A percentile compares a stretch with the other conserved stretches of the same genome.
Conservation (phyloP, 345 rosid species). For the Bruguiera sexangula region DNA sequence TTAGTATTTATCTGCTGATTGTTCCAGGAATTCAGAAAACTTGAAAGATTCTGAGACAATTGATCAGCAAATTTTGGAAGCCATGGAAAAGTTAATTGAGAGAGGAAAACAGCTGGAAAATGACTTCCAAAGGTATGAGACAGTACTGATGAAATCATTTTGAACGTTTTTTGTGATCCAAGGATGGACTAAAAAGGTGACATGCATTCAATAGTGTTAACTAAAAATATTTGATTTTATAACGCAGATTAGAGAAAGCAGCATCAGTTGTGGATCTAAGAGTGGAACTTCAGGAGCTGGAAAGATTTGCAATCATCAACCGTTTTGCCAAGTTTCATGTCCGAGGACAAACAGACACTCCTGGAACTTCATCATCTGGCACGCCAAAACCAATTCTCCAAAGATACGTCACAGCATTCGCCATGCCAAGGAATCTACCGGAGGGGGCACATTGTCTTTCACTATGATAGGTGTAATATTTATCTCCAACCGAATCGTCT, state of each 20-base stretch:
- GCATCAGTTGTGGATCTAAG: slow-evolving; percentile 58
- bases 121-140: slow-evolving; percentile 52
- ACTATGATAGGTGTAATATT: slow-evolving; percentile 43
- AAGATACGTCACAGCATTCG: slow-evolving; percentile 68
- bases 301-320: slow-evolving; percentile 71
- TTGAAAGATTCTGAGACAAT: slow-evolving; percentile 34
- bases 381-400: slow-evolving; percentile 47
- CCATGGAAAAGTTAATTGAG: slow-evolving; percentile 48
- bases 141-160: no score
- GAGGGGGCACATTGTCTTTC: slow-evolving; percentile 88
- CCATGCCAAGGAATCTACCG: slow-evolving; percentile 78
- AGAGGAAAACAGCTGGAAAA: slow-evolving; percentile 57
- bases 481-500: slow-evolving; percentile 18
- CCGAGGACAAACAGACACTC: slow-evolving; percentile 47
- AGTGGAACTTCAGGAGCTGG: slow-evolving; percentile 74
- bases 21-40: slow-evolving; percentile 28
- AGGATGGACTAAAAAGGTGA: not conserved
- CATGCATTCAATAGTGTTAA: not conserved
- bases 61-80: slow-evolving; percentile 46
- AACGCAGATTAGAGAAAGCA: slow-evolving; percentile 67
- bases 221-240: not conserved
- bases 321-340: slow-evolving; percentile 93
- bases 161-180: not conserved
- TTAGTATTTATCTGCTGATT: not conserved
- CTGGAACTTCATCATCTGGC: slow-evolving; percentile 43